phyloP scores from a whole-genome alignment of 164 flowering plant species.

The Houttuynia cordata region DNA sequence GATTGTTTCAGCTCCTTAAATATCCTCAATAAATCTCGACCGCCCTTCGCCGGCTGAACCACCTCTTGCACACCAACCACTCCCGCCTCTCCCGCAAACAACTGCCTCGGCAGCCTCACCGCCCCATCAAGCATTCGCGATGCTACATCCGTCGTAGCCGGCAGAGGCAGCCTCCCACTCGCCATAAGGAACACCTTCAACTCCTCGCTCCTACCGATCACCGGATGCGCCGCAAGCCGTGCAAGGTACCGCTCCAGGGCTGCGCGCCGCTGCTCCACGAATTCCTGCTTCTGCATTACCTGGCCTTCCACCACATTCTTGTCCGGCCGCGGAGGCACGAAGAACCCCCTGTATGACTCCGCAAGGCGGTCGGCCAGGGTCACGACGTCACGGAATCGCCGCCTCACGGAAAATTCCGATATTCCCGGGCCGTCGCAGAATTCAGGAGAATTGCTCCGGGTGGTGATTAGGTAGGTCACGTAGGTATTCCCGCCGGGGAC shows the following conservation, averaged over 20 bases:
- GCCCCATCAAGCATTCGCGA: conserved; percentile 94
- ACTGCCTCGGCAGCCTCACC: conserved; percentile 71
- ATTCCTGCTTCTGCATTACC: conserved; percentile 97
- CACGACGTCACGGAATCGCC: conserved; percentile 77
- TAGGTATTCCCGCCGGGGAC: conserved; percentile 69
- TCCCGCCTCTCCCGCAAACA: conserved; percentile 51
- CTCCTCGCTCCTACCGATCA: conserved; percentile 73
- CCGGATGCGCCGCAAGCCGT: conserved; percentile 71
- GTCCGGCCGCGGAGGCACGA: conserved; percentile 83
- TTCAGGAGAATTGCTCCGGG: conserved; percentile 53
- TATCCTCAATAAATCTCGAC: conserved; percentile 78
- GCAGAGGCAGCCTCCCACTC: conserved; percentile 69
- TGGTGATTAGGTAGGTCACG: conserved; percentile 60
- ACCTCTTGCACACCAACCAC: conserved; percentile 46
- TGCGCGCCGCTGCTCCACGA: conserved; percentile 83
- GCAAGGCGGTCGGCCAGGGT: conserved; percentile 64
- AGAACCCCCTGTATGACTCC: conserved; percentile 67
- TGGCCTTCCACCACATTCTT: conserved; percentile 94
- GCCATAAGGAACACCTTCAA: conserved; percentile 68
- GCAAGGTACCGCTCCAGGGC: conserved; percentile 87
- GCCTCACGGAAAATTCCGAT: conserved; percentile 54
- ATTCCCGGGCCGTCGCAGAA: conserved; percentile 26
- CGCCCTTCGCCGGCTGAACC: conserved; percentile 80
- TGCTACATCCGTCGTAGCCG: conserved; percentile 53
- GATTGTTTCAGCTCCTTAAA: conserved; percentile 89